Evolutionary conservation across 495 filamentous ascomycete genomes (phyloP).

Genomic region (Aspergillus ostianus): DNA sequence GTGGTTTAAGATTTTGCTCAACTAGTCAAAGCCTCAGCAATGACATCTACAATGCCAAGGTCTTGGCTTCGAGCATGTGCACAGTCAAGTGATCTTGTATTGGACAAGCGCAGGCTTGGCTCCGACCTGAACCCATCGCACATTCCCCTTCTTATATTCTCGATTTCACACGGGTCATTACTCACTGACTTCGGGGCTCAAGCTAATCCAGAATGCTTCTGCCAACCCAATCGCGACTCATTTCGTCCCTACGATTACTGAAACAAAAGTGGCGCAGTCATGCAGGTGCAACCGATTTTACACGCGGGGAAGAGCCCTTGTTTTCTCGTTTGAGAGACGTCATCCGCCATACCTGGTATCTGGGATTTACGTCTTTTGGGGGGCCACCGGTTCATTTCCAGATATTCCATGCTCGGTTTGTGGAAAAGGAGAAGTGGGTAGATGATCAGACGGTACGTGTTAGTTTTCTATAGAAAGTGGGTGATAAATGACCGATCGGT

Average conservation of each 20-base stretch:
- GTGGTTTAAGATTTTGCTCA: too few species aligned
- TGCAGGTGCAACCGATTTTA: background rate
- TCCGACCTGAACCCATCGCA: too few species aligned
- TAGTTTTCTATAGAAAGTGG: background rate
- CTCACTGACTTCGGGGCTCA: too few species aligned
- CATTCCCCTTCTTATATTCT: too few species aligned
- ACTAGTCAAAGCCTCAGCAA: too few species aligned
- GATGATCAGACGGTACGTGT: slow-evolving; percentile 66
- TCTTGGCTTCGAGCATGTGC: too few species aligned
- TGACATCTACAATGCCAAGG: too few species aligned
- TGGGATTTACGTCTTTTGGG: slow-evolving; percentile 71
- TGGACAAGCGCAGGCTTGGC: too few species aligned
- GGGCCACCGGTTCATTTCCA: slow-evolving; percentile 72
- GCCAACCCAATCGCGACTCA: slow-evolving; percentile 4
- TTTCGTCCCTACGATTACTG: slow-evolving; percentile 9
- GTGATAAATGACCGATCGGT: background rate
- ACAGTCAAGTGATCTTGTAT: too few species aligned
- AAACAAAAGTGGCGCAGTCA: slow-evolving; percentile 6
- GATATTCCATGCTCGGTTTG: slow-evolving; percentile 65
- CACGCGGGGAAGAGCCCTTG: background rate
- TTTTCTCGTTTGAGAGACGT: slow-evolving; percentile 33
- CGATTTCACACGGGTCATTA: too few species aligned
- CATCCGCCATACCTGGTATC: slow-evolving; percentile 58
- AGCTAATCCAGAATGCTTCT: slow-evolving; percentile 7
- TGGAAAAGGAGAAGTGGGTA: slow-evolving; percentile 65